Percentiles rank a stretch among this genome's conserved stretches.
Conservation (phyloP, 1,284 basidiomycete genomes). For the Porogramme epimiltina region DNA sequence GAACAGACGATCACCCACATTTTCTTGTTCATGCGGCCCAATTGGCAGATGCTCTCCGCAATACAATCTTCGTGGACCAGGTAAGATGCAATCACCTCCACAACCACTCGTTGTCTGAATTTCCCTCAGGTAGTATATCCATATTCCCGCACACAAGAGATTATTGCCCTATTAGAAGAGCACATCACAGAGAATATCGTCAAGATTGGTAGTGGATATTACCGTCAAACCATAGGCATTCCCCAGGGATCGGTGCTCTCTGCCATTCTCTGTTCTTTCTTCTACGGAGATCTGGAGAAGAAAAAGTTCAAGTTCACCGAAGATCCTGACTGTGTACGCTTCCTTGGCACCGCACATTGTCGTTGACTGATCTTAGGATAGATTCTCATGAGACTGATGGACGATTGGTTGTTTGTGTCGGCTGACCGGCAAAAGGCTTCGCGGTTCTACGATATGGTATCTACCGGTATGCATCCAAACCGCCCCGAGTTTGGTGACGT, state of each 20-base stretch:
- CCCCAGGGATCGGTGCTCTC: slow-evolving; percentile 95
- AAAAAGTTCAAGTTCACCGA: slow-evolving; percentile 60
- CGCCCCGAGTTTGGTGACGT: not conserved
- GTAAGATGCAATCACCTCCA: slow-evolving; percentile 36
- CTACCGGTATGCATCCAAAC: slow-evolving; percentile 52
- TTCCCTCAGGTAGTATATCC: slow-evolving; percentile 57
- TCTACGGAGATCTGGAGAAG: slow-evolving; percentile 90
- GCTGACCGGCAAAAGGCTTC: slow-evolving; percentile 65
- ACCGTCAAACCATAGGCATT: slow-evolving; percentile 88
- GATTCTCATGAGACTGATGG: slow-evolving; percentile 84
- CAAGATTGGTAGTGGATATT: slow-evolving; percentile 82
- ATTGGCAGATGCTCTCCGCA: slow-evolving; percentile 65
- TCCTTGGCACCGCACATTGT: too few species aligned
- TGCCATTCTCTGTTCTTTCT: slow-evolving; percentile 88
- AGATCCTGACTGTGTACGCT: slow-evolving; percentile 63
- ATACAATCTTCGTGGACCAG: slow-evolving; percentile 87
- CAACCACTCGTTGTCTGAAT: not conserved
- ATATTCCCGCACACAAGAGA: slow-evolving; percentile 55
- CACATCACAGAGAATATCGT: slow-evolving; percentile 94
- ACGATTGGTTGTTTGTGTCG: slow-evolving; percentile 93
- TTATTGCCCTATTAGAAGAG: slow-evolving; percentile 79
- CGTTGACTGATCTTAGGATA: slow-evolving; percentile 33
- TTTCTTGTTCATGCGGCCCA: slow-evolving; percentile 72
- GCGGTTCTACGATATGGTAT: slow-evolving; percentile 80
- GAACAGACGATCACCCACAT: slow-evolving; percentile 71